These are phyloP conservation scores for Podosphaera fusca DNA, from an alignment of 2,329 filamentous ascomycete species.

Conservation along the genomic window DNA sequence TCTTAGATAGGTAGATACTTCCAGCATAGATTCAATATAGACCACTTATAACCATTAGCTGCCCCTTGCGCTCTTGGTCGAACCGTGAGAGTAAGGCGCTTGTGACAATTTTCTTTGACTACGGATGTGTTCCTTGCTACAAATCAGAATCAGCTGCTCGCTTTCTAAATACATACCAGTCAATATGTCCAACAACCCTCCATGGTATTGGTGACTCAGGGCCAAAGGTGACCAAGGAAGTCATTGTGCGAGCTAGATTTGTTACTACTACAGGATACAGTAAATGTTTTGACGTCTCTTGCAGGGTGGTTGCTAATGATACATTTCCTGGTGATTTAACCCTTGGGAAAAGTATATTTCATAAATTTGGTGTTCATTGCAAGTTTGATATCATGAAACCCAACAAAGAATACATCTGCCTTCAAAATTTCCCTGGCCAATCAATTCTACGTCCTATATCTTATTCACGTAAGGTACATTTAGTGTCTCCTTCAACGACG, in stretches of 20 bases:
- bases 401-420: too few species aligned
- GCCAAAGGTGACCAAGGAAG: not conserved
- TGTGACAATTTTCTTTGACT: too few species aligned
- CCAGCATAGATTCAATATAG: too few species aligned
- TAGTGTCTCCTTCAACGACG: not conserved
- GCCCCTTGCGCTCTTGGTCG: too few species aligned
- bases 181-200: not conserved
- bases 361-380: not conserved
- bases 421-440: too few species aligned
- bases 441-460: too few species aligned
- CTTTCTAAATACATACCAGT: not conserved
- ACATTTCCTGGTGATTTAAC: not conserved
- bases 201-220: not conserved
- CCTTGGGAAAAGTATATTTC: not conserved
- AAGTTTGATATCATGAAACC: not conserved
- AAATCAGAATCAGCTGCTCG: slow-evolving; percentile 2
- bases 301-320: not conserved
- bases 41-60: too few species aligned
- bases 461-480: not conserved
- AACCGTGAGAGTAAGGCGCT: too few species aligned
- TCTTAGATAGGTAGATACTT: too few species aligned
- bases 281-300: not conserved
- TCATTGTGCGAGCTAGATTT: not conserved
- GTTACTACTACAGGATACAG: not conserved
- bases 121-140: not conserved